Percentiles rank a stretch among this genome's conserved stretches.
These are phyloP conservation scores for Lobosporangium transversale DNA, from an alignment of 192 early-diverging fungal species.

Conservation along the genomic window DNA sequence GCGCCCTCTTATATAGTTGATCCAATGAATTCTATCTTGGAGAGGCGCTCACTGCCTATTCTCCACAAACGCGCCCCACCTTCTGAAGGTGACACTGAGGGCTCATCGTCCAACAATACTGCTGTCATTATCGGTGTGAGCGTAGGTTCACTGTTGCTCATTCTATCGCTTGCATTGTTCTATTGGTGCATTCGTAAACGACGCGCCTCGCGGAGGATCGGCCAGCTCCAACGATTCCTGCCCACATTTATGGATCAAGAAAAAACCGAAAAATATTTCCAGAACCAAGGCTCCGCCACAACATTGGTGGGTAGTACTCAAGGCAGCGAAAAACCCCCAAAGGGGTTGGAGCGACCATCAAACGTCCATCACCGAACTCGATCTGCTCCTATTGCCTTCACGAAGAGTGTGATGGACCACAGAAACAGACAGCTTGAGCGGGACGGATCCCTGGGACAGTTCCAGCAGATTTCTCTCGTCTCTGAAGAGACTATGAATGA, in stretches of 20 bases:
- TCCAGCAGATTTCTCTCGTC: constrained; percentile 46
- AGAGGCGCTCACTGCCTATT: background rate
- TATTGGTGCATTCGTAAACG: constrained; percentile 44
- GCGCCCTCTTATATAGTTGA: constrained; percentile 30
- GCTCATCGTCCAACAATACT: background rate
- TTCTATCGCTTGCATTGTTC: constrained; percentile 25
- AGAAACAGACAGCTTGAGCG: constrained; percentile 37
- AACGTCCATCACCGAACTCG: constrained; percentile 38
- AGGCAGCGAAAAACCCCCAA: background rate
- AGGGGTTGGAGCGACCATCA: constrained; percentile 10
- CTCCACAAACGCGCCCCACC: constrained; percentile 37
- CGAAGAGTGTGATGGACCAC: constrained; percentile 41
- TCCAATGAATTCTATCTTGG: constrained; percentile 36
- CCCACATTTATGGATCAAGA: constrained; percentile 52
- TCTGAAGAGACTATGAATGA: constrained; percentile 23
- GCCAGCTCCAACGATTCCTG: constrained; percentile 39
- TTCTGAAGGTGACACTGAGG: background rate
- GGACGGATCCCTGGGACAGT: constrained; percentile 40
- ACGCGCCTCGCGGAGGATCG: constrained; percentile 38
- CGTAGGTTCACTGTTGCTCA: constrained; percentile 18
- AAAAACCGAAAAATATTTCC: constrained; percentile 46
- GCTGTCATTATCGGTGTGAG: constrained; percentile 17
- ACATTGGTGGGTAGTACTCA: too few species aligned
- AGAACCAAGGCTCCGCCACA: constrained; percentile 22
- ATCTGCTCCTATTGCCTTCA: constrained; percentile 34